These are phyloP conservation scores for Schwanniomyces vanrijiae DNA, from an alignment of 805 yeast genomes.

Conservation along the genomic window DNA sequence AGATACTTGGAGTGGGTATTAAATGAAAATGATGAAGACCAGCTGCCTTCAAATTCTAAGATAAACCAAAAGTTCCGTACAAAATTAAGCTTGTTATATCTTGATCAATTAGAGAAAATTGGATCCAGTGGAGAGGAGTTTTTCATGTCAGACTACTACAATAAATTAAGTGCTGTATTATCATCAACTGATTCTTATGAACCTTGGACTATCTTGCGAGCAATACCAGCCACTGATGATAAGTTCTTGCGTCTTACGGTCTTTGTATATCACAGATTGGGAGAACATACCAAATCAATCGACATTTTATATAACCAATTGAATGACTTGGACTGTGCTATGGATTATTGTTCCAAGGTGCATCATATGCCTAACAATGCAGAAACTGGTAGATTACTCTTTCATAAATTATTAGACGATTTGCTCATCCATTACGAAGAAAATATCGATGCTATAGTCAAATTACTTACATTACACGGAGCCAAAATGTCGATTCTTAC, in stretches of 20 bases:
- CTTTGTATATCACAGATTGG: constrained; percentile 56
- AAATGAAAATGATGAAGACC: constrained; percentile 28
- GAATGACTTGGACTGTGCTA: constrained; percentile 56
- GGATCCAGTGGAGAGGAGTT: constrained; percentile 8
- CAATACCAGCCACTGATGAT: constrained; percentile 32
- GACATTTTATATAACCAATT: constrained; percentile 59
- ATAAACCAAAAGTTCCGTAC: constrained; percentile 31
- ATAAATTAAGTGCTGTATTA: constrained; percentile 33
- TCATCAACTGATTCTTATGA: constrained; percentile 31
- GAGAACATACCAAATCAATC: constrained; percentile 62
- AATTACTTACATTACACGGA: constrained; percentile 45
- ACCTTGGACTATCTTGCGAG: constrained; percentile 34
- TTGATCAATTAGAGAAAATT: constrained; percentile 20
- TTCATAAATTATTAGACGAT: constrained; percentile 53
- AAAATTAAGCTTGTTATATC: constrained; percentile 31
- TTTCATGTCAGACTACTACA: constrained; percentile 17
- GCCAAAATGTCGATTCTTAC: constrained; percentile 44
- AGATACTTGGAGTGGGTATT: constrained; percentile 49
- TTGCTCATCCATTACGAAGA: constrained; percentile 40
- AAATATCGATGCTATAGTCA: constrained; percentile 36
- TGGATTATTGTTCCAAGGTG: constrained; percentile 57
- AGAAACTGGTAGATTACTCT: constrained; percentile 40
- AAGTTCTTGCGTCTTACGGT: constrained; percentile 49
- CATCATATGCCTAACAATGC: constrained; percentile 32
- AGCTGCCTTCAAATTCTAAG: neutral